Percentiles rank a stretch among this genome's conserved stretches.
Evolutionary conservation across 257 asterid species (phyloP).

Genomic region (Nicotiana obtusifolia): DNA sequence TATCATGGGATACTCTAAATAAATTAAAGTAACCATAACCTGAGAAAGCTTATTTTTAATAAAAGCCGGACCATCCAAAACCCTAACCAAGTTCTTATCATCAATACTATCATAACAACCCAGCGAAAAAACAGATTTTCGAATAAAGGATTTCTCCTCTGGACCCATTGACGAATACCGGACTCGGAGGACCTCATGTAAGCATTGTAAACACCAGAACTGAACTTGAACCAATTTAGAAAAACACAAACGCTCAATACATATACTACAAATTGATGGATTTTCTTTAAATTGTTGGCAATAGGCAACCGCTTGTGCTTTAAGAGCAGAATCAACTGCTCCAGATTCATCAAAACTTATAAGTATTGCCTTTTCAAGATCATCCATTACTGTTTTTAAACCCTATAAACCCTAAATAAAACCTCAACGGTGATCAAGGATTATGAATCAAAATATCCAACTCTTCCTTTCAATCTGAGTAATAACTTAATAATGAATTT

Average conservation of each 20-base stretch:
- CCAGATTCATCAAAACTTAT: constrained; percentile 93
- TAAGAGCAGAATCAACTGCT: constrained; percentile 45
- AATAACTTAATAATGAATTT: constrained; percentile 4
- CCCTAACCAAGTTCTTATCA: constrained; percentile 37
- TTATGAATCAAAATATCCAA: not conserved
- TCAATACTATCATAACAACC: constrained; percentile 53
- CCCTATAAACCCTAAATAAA: constrained; percentile 40
- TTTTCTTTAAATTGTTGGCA: constrained; percentile 64
- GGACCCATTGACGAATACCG: constrained; percentile 57
- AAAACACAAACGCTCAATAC: constrained; percentile 60
- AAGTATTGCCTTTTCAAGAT: constrained; percentile 82
- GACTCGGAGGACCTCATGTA: constrained; percentile 64
- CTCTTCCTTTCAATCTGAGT: not conserved
- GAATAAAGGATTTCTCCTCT: constrained; percentile 67
- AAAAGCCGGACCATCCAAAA: constrained; percentile 74
- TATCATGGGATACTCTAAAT: constrained; percentile 68
- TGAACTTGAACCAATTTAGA: constrained; percentile 69
- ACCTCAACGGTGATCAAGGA: not conserved
- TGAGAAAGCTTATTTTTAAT: constrained; percentile 92
- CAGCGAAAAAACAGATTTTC: constrained; percentile 71
- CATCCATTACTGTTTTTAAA: constrained; percentile 57
- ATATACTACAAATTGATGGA: constrained; percentile 64
- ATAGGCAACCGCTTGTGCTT: constrained; percentile 65
- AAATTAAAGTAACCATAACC: constrained; percentile 73
- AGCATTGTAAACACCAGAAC: constrained; percentile 91